Conservation (phyloP, 164 flowering plant species). For the Brasenia schreberi region DNA sequence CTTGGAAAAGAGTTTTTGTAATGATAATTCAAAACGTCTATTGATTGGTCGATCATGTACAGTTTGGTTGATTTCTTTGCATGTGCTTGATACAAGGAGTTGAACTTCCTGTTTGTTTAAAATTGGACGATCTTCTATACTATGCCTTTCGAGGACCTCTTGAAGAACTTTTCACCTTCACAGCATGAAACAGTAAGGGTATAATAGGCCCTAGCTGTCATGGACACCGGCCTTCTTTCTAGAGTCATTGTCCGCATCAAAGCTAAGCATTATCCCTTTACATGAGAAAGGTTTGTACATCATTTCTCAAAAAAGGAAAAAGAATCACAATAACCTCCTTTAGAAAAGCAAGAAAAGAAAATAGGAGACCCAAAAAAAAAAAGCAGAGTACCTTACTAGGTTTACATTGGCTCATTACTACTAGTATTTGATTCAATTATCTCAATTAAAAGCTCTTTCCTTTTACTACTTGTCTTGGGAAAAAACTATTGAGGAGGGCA, state of each 20-base stretch:
- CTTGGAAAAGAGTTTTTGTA: too few relatives aligned
- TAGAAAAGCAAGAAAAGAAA: too few relatives aligned
- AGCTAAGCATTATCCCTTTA: constrained; percentile 64
- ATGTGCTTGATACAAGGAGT: constrained; percentile 5
- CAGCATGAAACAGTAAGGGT: constrained; percentile 43
- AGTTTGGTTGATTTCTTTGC: constrained; percentile 3
- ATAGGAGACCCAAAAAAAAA: too few relatives aligned
- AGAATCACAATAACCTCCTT: too few relatives aligned
- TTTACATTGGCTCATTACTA: constrained; percentile 58
- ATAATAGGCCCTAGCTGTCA: constrained; percentile 66
- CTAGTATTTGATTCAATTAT: constrained; percentile 14
- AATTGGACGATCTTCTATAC: constrained; percentile 20
- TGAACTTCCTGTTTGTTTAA: constrained; percentile 12
- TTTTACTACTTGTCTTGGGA: constrained; percentile 20
- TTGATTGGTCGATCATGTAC: constrained; percentile 1
- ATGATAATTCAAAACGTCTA: too few relatives aligned
- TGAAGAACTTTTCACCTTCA: constrained; percentile 36
- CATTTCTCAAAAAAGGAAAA: too few relatives aligned
- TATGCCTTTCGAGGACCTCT: constrained; percentile 21
- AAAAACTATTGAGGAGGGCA: constrained; percentile 27
- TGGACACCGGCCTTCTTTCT: constrained; percentile 66
- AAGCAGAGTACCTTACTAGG: constrained; percentile 41
- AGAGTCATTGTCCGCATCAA: constrained; percentile 49
- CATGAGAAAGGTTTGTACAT: constrained; percentile 36
- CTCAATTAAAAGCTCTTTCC: constrained; percentile 13